Base-by-base conservation (phyloP, 495 filamentous ascomycete genomes). In the Podospora fimiseda region DNA sequence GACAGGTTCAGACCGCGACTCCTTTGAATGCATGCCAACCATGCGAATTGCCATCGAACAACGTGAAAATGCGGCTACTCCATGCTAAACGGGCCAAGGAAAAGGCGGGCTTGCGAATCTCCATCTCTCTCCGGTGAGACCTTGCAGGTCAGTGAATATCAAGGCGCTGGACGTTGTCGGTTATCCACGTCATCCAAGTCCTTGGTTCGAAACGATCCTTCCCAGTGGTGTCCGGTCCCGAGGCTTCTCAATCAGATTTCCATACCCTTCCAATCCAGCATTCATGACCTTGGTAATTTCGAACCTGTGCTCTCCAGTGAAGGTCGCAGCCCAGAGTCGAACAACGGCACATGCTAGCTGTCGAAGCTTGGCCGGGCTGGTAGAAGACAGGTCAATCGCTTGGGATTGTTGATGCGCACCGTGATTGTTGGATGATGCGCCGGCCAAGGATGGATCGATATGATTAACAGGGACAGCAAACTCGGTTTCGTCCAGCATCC, bases 401-500 rank as follows among this genome's bases (percentile, higher is more conserved):
- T 56, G 56, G 2, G 67, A 64, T 14, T 61, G 63, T 15, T 66
- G 60, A 45, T 71, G 68, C 14, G 60, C 60, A n/a, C 42, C 41
- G n/a, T 27, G 21, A 27, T n/a, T 42, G 20, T n/a, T 24, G 14
- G 51, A 44, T 4, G 50, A 53, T 22, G 62, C 59, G 15, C 67
- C 70, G 3, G 66, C 72, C 27, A 74, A 67, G 2, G 71, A 73
- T 2, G 74, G 74, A 39, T 78, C 75, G 43, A 78, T 33, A 11
- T 33, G 27, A 11, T 33, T 33, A 11, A 33, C 70, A 1, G 74
- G 74, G 6, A 84, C 81, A 40, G 84, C 82, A 64, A 87, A 84
- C 55, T 86, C 83, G 8, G 86, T 88, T 71, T 89, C 86, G 60
- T 86, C 82, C 58, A 89, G 76, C 80, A 89, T 86, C 58, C 80